These are phyloP conservation scores for Saccharomyces hybrid DNA, from an alignment of 1,139 yeast genomes.

Conservation along the genomic window DNA sequence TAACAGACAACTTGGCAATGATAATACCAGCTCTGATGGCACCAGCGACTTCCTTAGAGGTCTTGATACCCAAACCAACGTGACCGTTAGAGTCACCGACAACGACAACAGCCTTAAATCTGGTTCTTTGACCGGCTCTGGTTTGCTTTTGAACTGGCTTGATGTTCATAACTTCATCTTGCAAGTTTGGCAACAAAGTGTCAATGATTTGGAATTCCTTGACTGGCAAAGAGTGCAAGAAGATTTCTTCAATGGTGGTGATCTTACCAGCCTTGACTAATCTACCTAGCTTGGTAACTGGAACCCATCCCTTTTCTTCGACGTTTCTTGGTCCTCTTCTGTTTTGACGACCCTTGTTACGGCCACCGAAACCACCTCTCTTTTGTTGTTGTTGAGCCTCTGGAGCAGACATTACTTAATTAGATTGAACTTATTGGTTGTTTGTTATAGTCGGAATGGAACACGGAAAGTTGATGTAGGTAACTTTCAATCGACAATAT, in stretches of 20 bases:
- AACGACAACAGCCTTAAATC: constrained; percentile 99
- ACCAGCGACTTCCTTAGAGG: constrained; percentile 99
- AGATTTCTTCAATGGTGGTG: constrained; percentile 93
- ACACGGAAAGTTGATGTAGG: constrained; percentile 87
- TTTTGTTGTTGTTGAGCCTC: constrained; percentile 35
- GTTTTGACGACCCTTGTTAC: constrained; percentile 54
- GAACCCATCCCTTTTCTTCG: constrained; percentile 99
- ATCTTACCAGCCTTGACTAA: constrained; percentile 98
- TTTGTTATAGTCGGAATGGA: constrained; percentile 59
- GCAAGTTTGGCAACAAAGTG: constrained; percentile 88
- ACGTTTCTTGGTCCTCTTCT: constrained; percentile 65
- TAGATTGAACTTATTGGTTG: constrained; percentile 21
- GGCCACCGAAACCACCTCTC: constrained; percentile 63
- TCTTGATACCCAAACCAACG: constrained; percentile 99
- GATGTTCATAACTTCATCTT: constrained; percentile 99
- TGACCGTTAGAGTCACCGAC: constrained; percentile 99
- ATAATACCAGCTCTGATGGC: constrained; percentile 99
- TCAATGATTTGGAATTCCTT: constrained; percentile 99
- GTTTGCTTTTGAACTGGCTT: constrained; percentile 99
- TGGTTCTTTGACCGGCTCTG: constrained; percentile 99
- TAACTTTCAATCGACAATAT: constrained; percentile 77
- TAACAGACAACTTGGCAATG: constrained; percentile 96
- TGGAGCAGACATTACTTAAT: constrained; percentile 49
- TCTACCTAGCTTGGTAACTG: constrained; percentile 99
- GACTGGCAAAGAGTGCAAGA: constrained; percentile 98